phyloP scores from a whole-genome alignment of 2,329 filamentous ascomycete species.

The Trichoderma brevicompactum region DNA sequence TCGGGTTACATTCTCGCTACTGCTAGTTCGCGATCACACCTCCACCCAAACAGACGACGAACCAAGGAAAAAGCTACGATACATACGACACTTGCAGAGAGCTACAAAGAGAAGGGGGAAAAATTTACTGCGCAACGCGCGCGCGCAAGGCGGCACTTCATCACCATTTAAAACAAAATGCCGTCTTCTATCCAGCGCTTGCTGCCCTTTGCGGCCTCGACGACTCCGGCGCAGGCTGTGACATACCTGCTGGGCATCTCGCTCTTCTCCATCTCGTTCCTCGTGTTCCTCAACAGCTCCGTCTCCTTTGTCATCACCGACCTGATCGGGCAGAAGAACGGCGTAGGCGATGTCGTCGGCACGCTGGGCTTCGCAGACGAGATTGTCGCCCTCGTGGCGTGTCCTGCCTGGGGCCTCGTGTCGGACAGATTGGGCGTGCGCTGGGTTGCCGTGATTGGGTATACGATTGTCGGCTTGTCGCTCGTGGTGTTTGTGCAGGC shows the following conservation, averaged over 20 bases:
- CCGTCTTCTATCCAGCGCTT: conserved; percentile 47
- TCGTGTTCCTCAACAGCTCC: conserved; percentile 86
- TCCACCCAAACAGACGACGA: neutral
- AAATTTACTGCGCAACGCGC: neutral
- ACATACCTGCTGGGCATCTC: conserved; percentile 83
- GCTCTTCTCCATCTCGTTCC: conserved; percentile 85
- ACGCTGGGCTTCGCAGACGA: conserved; percentile 86
- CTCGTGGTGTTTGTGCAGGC: conserved; percentile 84
- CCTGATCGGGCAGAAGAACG: conserved; percentile 72
- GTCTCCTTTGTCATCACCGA: conserved; percentile 86
- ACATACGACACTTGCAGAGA: neutral
- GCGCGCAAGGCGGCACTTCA: neutral
- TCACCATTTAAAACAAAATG: neutral
- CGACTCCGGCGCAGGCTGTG: conserved; percentile 64
- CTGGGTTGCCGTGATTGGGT: conserved; percentile 75
- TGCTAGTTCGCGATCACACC: neutral
- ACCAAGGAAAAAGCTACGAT: too few relatives aligned
- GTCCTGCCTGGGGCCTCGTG: conserved; percentile 77
- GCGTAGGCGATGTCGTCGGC: conserved; percentile 79
- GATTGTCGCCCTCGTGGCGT: conserved; percentile 78
- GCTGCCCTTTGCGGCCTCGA: conserved; percentile 63
- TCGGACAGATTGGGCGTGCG: conserved; percentile 79
- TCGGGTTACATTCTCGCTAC: neutral
- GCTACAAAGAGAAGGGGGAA: neutral
- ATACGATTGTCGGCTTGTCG: conserved; percentile 76